Evolutionary conservation across 208 protist genomes (phyloP).

Genomic region (Wallacemonas sp.): DNA sequence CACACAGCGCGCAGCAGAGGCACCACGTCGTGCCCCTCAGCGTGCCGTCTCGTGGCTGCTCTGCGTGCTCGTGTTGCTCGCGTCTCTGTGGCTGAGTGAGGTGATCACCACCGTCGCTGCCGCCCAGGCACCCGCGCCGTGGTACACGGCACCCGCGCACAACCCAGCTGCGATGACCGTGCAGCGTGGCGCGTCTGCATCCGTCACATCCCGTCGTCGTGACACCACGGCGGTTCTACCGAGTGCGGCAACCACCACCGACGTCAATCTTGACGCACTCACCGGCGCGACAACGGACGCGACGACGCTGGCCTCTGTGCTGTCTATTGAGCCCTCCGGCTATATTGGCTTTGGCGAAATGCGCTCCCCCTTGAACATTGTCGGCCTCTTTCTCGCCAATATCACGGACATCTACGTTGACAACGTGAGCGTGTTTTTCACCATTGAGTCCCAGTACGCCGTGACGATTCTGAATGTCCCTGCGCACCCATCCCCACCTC

Average conservation of each 20-base stretch:
- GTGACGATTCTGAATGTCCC: constrained; percentile 28
- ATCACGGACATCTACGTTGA: constrained; percentile 30
- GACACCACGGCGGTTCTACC: too few relatives aligned
- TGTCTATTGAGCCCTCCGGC: constrained; percentile 35
- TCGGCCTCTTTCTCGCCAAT: constrained; percentile 27
- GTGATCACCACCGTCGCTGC: not conserved
- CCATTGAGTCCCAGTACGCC: constrained; percentile 25
- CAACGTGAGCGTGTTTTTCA: constrained; percentile 21
- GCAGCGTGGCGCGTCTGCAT: too few relatives aligned
- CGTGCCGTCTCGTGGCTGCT: too few relatives aligned
- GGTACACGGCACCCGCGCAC: not conserved
- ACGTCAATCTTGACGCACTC: too few relatives aligned
- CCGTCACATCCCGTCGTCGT: too few relatives aligned
- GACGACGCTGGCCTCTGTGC: constrained; percentile 12
- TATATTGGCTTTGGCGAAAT: constrained; percentile 41
- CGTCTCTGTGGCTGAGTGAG: too few relatives aligned
- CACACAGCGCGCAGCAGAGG: too few relatives aligned
- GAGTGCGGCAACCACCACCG: not conserved
- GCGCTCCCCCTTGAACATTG: constrained; percentile 29
- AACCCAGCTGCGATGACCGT: not conserved
- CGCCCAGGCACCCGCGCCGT: not conserved
- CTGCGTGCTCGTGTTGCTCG: too few relatives aligned
- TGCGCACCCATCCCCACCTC: constrained; percentile 18
- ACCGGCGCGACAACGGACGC: too few relatives aligned
- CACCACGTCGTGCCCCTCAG: too few relatives aligned